Evolutionary conservation across 345 rosid genomes (phyloP).

Genomic region (Turnera subulata): DNA sequence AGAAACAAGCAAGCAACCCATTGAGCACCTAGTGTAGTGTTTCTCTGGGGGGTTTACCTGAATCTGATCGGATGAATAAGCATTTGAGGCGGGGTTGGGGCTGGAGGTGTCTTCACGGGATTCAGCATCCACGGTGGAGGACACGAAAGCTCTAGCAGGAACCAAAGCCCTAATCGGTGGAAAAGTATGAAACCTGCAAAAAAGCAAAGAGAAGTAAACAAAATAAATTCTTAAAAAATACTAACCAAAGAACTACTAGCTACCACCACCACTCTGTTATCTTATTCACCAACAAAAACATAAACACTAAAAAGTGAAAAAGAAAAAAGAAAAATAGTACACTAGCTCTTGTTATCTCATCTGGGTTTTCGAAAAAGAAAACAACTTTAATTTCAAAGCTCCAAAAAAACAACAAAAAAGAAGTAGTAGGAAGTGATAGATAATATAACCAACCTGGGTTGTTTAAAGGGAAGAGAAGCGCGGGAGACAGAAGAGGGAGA

Average conservation of each 20-base stretch:
- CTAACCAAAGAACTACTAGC: not conserved
- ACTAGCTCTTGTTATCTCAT: not conserved
- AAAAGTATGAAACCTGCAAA: constrained; percentile 48
- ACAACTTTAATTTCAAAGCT: not conserved
- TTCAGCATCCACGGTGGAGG: constrained; percentile 53
- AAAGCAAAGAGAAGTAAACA: not conserved
- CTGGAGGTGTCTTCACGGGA: constrained; percentile 44
- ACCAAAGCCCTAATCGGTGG: constrained; percentile 33
- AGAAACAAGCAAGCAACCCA: not conserved
- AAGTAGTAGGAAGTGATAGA: not conserved
- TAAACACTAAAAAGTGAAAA: too few species aligned
- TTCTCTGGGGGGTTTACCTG: constrained; percentile 46
- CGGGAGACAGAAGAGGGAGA: not conserved
- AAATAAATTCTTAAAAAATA: not conserved
- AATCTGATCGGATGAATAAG: constrained; percentile 85
- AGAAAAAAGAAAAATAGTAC: too few species aligned
- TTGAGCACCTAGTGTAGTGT: not conserved
- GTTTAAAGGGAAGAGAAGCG: not conserved
- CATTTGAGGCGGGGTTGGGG: constrained; percentile 39
- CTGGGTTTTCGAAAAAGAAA: not conserved
- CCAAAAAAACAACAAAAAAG: not conserved
- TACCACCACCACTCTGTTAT: not conserved
- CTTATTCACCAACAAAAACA: not conserved
- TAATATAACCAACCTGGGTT: too few species aligned
- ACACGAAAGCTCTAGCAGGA: constrained; percentile 57